phyloP scores from a whole-genome alignment of 345 rosid species.

The Leavenworthia alabamica region DNA sequence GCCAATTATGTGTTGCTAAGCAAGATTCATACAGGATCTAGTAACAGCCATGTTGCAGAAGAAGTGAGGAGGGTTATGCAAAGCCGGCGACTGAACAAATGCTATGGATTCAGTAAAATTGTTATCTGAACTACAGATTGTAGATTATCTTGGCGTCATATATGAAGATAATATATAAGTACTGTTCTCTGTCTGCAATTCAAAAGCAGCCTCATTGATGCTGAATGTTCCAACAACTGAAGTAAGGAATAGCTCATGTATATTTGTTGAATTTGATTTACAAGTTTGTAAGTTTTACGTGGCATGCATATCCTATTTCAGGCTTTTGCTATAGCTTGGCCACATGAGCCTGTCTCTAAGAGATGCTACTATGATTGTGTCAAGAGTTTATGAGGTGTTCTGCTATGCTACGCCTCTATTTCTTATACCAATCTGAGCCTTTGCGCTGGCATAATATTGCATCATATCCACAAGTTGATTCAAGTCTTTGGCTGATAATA shows the following conservation, averaged over 20 bases:
- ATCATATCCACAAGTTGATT: neutral
- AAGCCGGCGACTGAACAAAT: slow-evolving; percentile 32
- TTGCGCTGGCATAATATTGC: no score
- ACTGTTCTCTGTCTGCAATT: slow-evolving; percentile 6
- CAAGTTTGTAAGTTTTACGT: no score
- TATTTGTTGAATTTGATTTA: no score
- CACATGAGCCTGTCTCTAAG: no score
- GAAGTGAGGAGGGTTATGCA: slow-evolving; percentile 46
- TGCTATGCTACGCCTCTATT: no score
- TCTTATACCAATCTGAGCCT: no score
- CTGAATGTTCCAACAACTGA: no score
- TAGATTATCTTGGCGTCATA: neutral
- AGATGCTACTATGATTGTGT: no score
- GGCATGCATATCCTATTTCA: no score
- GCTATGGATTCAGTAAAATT: slow-evolving; percentile 42
- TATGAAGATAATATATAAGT: slow-evolving; percentile 1
- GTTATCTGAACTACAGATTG: slow-evolving; percentile 16
- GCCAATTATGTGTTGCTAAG: slow-evolving; percentile 45
- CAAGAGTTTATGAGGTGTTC: no score
- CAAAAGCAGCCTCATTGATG: slow-evolving; percentile 5
- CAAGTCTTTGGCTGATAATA: neutral
- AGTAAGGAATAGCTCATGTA: no score
- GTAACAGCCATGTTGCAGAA: slow-evolving; percentile 40
- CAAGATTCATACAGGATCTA: slow-evolving; percentile 39
- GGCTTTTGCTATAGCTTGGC: no score